Conservation (phyloP, 371 early-diverging fungal species). For the Mucor lusitanicus region DNA sequence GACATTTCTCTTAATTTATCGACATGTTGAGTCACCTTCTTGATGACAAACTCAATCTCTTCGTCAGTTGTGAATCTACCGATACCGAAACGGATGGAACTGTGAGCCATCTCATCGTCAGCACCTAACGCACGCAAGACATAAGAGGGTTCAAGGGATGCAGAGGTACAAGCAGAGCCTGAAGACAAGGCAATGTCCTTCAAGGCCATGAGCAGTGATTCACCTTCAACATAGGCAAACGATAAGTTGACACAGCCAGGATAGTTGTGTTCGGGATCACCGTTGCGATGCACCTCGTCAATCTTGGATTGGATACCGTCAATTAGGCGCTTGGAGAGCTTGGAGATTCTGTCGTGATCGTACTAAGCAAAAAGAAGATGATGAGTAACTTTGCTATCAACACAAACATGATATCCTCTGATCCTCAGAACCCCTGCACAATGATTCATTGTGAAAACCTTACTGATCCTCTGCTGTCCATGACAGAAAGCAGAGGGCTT, state of each 20-base stretch:
- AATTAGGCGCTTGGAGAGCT: constrained; percentile 80
- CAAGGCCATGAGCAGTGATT: constrained; percentile 98
- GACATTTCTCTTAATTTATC: constrained; percentile 95
- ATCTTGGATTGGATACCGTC: constrained; percentile 79
- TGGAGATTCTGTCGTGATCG: constrained; percentile 76
- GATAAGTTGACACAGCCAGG: constrained; percentile 98
- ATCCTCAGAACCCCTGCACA: constrained; percentile 76
- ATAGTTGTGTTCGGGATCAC: constrained; percentile 80
- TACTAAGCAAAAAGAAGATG: constrained; percentile 53
- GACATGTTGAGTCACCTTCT: constrained; percentile 90
- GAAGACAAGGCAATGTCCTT: constrained; percentile 98
- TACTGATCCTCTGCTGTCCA: constrained; percentile 3
- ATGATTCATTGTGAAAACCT: constrained; percentile 48
- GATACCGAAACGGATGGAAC: constrained; percentile 98
- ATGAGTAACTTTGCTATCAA: not conserved
- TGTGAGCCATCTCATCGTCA: constrained; percentile 98
- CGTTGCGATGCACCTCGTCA: constrained; percentile 87
- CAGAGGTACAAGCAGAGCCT: constrained; percentile 99
- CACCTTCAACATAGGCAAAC: constrained; percentile 99
- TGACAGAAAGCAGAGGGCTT: not conserved
- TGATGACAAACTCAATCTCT: constrained; percentile 93
- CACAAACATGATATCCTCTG: not conserved
- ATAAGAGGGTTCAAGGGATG: constrained; percentile 98
- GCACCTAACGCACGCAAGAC: constrained; percentile 98
- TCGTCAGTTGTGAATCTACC: constrained; percentile 98